Evolutionary conservation across 345 rosid genomes (phyloP).

Genomic region (Excoecaria agallocha): DNA sequence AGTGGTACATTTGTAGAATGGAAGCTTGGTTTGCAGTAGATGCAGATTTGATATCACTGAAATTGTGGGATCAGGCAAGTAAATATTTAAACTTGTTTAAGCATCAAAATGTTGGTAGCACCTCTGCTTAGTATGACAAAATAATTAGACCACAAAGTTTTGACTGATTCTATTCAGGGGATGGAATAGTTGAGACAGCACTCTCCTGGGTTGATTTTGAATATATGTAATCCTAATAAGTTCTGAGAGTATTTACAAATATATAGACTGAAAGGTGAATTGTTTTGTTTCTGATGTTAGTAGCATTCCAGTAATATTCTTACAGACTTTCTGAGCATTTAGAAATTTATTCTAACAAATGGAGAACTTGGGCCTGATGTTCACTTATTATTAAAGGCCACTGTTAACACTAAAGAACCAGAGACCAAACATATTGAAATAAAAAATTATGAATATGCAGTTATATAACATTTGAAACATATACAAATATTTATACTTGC

Average conservation of each 20-base stretch:
- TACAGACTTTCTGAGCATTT: background rate
- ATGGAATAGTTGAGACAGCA: background rate
- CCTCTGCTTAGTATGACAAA: background rate
- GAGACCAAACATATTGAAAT: background rate
- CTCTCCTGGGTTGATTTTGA: background rate
- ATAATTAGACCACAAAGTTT: background rate
- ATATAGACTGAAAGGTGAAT: background rate
- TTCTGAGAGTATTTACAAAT: background rate
- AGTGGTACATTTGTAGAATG: constrained; percentile 90
- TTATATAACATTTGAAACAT: background rate
- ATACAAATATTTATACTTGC: background rate
- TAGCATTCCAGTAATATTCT: background rate
- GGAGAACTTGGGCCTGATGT: background rate
- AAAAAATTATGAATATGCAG: background rate
- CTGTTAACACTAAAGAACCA: background rate
- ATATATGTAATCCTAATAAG: too few relatives aligned
- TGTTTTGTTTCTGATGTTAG: background rate
- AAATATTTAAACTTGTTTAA: background rate
- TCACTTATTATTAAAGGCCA: background rate
- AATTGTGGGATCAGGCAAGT: constrained; percentile 90
- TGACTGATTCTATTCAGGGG: background rate
- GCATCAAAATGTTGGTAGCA: background rate
- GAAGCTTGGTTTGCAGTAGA: constrained; percentile 98
- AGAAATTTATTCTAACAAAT: background rate
- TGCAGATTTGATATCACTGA: constrained; percentile 79